Evolutionary conservation across 2,329 filamentous ascomycete genomes (phyloP), one percentile per base, ranked within the genome.

Genomic region (Orbilia quercus): DNA sequence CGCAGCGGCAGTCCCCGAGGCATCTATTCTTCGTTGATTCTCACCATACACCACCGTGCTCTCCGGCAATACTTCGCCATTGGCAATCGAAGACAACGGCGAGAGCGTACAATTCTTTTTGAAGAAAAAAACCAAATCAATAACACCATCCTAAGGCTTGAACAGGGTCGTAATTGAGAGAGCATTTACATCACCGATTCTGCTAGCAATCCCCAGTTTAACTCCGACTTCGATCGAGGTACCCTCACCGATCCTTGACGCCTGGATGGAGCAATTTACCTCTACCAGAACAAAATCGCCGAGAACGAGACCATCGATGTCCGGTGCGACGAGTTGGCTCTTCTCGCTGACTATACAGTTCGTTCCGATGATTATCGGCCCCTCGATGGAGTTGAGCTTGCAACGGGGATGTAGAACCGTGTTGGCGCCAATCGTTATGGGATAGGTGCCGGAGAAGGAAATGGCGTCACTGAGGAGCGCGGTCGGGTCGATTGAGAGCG

Each of bases 401-500:
- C 89, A 87, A 53, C 93, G 91, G 0, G 95, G 93, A 78, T 98
- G 94, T n/a, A 99, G 82, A 5, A 97, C 86, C 2, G 88, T 89
- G 78, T 92, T 89, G 22, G 90, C 85, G 65, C 89, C 89, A 75
- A 98, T 88, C 47, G 87, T 89, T 75, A 99, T 91, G 1, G 88
- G 89, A 79, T 96, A 86, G 1, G 86, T 88, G 75, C 95, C 95
- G 16, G 83, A 87, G 16, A 90, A 82, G 16, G 86, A 82, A 9
- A 88, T 87, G 69, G 85, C 85, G 75, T 89, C 87, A 78, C 87
- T 85, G 69, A 90, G 60, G n/a, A 66, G 22, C 14, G 60, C 48
- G 9, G 69, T 38, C 31, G 69, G 54, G 42, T 73, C 69, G 36
- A 66, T 73, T 6, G 60, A 62, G 47, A 73, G 60, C 1, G 69